Conservation (phyloP, 1,284 basidiomycete species). For the Puccinia polysora region DNA sequence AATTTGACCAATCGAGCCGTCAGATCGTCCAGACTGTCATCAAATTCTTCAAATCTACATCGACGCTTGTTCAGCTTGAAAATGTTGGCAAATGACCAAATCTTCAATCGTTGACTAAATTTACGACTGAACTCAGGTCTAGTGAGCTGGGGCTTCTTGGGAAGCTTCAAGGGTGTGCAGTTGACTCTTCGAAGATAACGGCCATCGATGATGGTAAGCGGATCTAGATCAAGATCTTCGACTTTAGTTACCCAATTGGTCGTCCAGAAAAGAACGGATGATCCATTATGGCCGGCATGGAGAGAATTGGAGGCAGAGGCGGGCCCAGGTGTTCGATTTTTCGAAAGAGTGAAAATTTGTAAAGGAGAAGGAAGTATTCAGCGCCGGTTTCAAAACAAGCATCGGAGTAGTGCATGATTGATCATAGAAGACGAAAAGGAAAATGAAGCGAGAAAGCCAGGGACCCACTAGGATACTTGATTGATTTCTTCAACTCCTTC, state of each 20-base stretch:
- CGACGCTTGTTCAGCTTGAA: slow-evolving; percentile 25
- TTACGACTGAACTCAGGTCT: background rate
- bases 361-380: too few species aligned
- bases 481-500: slow-evolving; percentile 28
- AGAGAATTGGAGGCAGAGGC: too few species aligned
- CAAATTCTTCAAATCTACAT: slow-evolving; percentile 18
- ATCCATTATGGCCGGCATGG: too few species aligned
- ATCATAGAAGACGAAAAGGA: background rate
- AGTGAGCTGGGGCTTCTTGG: slow-evolving; percentile 21
- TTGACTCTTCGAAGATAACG: slow-evolving; percentile 16
- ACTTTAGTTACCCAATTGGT: too few species aligned
- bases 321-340: too few species aligned
- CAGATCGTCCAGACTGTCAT: slow-evolving; percentile 7
- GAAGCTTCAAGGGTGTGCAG: background rate
- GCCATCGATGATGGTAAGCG: slow-evolving; percentile 34
- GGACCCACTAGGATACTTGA: slow-evolving; percentile 41
- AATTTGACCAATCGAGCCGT: slow-evolving; percentile 7
- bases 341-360: too few species aligned
- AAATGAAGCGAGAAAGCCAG: too few species aligned
- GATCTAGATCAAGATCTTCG: slow-evolving; percentile 42
- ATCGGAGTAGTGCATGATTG: too few species aligned
- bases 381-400: too few species aligned
- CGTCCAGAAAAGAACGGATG: background rate
- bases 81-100: slow-evolving; percentile 36
- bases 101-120: slow-evolving; percentile 25